Base-by-base conservation (phyloP, 176 grass and related monocot species). In the Phragmites australis region DNA sequence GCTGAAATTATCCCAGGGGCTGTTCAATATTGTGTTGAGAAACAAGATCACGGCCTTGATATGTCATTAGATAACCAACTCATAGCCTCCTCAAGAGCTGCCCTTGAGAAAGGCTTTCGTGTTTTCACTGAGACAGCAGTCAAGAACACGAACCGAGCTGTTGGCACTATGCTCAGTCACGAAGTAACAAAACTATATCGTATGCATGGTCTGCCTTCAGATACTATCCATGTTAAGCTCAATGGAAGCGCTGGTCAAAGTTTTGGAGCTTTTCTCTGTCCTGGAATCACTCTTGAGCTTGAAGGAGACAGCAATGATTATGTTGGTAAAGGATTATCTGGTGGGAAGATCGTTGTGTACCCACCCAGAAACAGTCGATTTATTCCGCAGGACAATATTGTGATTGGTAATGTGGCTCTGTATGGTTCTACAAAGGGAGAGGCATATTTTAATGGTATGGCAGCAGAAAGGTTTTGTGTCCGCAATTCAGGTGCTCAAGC, bases 301-400 rank as follows among this genome's bases (percentile, higher is more conserved):
- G 86, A 92, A 56, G 90, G 90, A 40, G 90, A 92, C 50, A 88
- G 82, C 73, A 92, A 92, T 71, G 90, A 92, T 70, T 92, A 92
- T 86, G 90, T 92, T 70, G 90, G 86, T 23, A 92, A 92, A 83
- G 90, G 90, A 41, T 69, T 92, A 57, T 92, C 90, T 68, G 91
- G 91, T 2, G 91, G 91, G 1, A 89, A 85, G 66, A 84, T 93
- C 69, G 43, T 93, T 32, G 87, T 93, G 11, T 89, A 89, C 79
- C 91, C 91, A 73, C 84, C 87, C 39, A 86, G 80, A 69, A 78
- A 81, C 44, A 89, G 87, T 55, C 45, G n/a, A 67, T 93, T 93
- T 74, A 72, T 77, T 59, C 84, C 87, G 1, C 75, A 85, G 31
- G 84, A 93, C 8, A 89, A 93, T 62, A 90, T 93, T 68, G 43